Evolutionary conservation across 2,329 filamentous ascomycete genomes (phyloP).

Genomic region (Didymosphaeria variabile): DNA sequence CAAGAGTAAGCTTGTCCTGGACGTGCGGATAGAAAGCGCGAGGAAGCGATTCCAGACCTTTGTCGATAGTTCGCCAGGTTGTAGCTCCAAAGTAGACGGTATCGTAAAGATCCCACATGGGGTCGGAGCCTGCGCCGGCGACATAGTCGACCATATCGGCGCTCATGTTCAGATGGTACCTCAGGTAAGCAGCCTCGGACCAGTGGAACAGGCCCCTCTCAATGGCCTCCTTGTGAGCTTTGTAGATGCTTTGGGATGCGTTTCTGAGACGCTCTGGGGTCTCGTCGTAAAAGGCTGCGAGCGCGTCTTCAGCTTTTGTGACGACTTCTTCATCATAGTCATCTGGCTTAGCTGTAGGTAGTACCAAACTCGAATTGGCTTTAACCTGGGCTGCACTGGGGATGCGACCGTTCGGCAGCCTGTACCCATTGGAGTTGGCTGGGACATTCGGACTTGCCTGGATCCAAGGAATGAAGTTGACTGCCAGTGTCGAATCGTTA

Average conservation of each 20-base stretch:
- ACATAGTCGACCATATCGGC: slow-evolving; percentile 62
- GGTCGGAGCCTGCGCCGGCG: slow-evolving; percentile 45
- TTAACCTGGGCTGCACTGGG: slow-evolving; percentile 40
- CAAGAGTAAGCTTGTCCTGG: slow-evolving; percentile 64
- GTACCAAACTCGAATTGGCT: slow-evolving; percentile 31
- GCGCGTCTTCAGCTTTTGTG: slow-evolving; percentile 27
- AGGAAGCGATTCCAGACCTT: slow-evolving; percentile 67
- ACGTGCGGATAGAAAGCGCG: slow-evolving; percentile 70
- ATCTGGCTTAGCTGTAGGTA: slow-evolving; percentile 10
- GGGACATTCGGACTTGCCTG: slow-evolving; percentile 66
- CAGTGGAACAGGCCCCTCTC: slow-evolving; percentile 68
- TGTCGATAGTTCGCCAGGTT: slow-evolving; percentile 71
- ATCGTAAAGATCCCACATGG: slow-evolving; percentile 65
- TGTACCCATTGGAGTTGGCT: slow-evolving; percentile 45
- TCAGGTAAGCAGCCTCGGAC: slow-evolving; percentile 71
- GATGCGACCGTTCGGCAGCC: slow-evolving; percentile 46
- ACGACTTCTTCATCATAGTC: slow-evolving; percentile 30
- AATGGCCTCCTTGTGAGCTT: slow-evolving; percentile 63
- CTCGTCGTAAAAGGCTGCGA: slow-evolving; percentile 30
- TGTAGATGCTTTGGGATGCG: slow-evolving; percentile 57
- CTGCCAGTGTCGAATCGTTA: slow-evolving; percentile 56
- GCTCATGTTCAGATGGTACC: slow-evolving; percentile 65
- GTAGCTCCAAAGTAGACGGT: slow-evolving; percentile 67
- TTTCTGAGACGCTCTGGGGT: slow-evolving; percentile 48
- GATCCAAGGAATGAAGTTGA: slow-evolving; percentile 71